A percentile compares a stretch with the other conserved stretches of the same genome.
These are phyloP conservation scores for Sporobolus alterniflorus DNA, from an alignment of 202 grass and related monocot species.

Conservation along the genomic window DNA sequence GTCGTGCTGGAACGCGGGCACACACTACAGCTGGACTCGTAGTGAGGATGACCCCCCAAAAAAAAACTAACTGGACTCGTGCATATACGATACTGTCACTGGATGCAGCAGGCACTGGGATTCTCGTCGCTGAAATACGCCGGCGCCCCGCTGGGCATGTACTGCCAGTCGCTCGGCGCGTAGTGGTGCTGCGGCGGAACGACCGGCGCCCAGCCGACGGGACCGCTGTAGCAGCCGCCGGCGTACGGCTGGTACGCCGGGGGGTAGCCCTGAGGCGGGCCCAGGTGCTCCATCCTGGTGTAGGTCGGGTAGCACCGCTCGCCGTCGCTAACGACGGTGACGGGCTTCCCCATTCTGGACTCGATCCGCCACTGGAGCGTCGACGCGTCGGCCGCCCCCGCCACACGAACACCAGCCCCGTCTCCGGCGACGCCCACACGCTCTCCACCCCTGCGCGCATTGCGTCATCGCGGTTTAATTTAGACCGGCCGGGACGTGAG, in stretches of 20 bases:
- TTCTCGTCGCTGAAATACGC: not conserved
- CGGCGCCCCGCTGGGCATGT: not conserved
- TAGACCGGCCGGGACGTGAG: too few relatives aligned
- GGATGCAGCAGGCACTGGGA: conserved; percentile 15
- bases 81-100: too few relatives aligned
- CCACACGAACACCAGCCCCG: not conserved
- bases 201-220: not conserved
- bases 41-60: too few relatives aligned
- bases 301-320: not conserved
- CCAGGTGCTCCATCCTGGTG: not conserved
- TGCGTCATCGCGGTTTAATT: too few relatives aligned
- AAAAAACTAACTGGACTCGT: too few relatives aligned
- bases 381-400: not conserved
- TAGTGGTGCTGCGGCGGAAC: not conserved
- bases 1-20: too few relatives aligned
- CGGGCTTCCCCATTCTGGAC: not conserved
- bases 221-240: not conserved
- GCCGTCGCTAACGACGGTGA: conserved; percentile 16
- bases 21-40: too few relatives aligned
- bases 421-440: not conserved
- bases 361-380: not conserved
- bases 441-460: conserved; percentile 2
- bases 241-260: not conserved
- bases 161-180: not conserved
- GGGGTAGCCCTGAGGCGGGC: not conserved